Evolutionary conservation across 331 rosid species (phyloP).

Genomic region (Stylosanthes scabra): DNA sequence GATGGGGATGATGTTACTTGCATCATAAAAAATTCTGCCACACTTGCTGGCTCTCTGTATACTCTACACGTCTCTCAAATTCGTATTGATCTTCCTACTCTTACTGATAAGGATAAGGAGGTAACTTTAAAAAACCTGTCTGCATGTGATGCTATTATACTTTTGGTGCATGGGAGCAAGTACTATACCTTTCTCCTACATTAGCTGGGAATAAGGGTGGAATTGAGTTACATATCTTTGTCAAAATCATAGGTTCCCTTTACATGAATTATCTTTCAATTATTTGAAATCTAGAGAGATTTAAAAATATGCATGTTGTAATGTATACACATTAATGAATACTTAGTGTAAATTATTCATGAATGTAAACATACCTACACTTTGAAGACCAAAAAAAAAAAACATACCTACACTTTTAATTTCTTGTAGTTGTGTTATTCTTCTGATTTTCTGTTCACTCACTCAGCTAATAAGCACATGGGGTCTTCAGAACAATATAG

Average conservation of each 20-base stretch:
- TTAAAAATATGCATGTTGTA: background rate
- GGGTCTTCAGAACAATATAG: conserved; percentile 85
- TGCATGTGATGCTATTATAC: background rate
- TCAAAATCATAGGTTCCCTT: too few relatives aligned
- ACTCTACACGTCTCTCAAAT: conserved; percentile 80
- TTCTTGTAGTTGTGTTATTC: conserved; percentile 2
- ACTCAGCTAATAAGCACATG: conserved; percentile 81
- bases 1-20: conserved; percentile 77
- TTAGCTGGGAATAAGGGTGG: background rate
- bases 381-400: background rate
- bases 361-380: conserved; percentile 3
- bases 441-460: conserved; percentile 15
- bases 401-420: background rate
- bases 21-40: conserved; percentile 74
- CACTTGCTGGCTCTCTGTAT: conserved; percentile 71
- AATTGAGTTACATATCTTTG: too few relatives aligned
- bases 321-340: too few relatives aligned
- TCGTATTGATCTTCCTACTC: conserved; percentile 78
- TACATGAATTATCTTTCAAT: background rate
- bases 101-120: conserved; percentile 73
- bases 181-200: conserved; percentile 13
- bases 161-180: conserved; percentile 6
- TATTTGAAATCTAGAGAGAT: background rate
- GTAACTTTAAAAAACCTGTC: conserved; percentile 30
- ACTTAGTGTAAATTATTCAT: conserved; percentile 5